Percentiles rank a stretch among this genome's conserved stretches.
Conservation (phyloP, 306 rosid genomes). For the Lathyrus sativus region DNA sequence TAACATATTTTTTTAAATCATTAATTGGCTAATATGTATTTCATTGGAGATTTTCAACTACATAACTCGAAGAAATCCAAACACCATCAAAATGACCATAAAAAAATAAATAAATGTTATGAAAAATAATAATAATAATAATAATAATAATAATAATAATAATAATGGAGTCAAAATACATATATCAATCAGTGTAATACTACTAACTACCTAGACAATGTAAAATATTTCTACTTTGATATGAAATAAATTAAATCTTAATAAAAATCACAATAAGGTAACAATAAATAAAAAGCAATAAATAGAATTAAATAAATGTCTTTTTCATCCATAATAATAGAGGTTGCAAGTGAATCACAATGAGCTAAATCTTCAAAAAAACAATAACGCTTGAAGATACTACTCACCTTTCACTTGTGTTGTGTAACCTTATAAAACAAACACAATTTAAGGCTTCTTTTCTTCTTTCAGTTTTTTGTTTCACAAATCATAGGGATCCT, state of each 20-base stretch:
- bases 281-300: slow-evolving; percentile 19
- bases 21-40: too few relatives aligned
- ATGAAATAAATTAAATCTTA: too few relatives aligned
- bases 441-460: slow-evolving; percentile 49
- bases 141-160: neutral
- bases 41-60: neutral
- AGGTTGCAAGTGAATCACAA: slow-evolving; percentile 10
- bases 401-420: slow-evolving; percentile 50
- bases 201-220: too few relatives aligned
- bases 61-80: neutral
- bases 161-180: neutral
- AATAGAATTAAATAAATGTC: slow-evolving; percentile 40
- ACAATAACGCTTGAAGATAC: slow-evolving; percentile 44
- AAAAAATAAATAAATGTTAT: too few relatives aligned
- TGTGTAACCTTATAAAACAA: slow-evolving; percentile 45
- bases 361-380: slow-evolving; percentile 25
- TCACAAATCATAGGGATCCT: slow-evolving; percentile 50
- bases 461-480: slow-evolving; percentile 46
- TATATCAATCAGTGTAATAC: too few relatives aligned
- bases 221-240: too few relatives aligned
- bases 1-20: too few relatives aligned
- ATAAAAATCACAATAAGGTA: neutral
- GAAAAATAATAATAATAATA: neutral
- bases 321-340: slow-evolving; percentile 35
- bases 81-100: neutral